These are phyloP conservation scores for Aspergillus tubingensis DNA, from an alignment of 2,329 filamentous ascomycete species.

Conservation along the genomic window DNA sequence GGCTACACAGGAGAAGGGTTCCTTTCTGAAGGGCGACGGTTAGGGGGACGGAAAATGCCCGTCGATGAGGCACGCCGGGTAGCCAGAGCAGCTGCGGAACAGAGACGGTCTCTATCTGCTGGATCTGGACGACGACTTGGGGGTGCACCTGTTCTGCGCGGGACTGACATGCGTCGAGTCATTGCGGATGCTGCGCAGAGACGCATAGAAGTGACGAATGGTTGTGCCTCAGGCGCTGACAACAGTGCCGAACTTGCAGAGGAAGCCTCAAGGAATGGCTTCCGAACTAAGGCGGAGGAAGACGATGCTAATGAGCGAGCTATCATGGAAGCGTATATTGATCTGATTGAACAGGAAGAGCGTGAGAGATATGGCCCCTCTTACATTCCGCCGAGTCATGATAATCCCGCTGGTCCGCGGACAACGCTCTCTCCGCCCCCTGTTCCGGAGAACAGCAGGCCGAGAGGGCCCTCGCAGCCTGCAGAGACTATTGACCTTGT, in stretches of 20 bases:
- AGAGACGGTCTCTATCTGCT: conserved; percentile 59
- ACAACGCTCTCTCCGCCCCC: conserved; percentile 43
- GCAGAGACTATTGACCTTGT: conserved; percentile 20
- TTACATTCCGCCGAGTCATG: conserved; percentile 55
- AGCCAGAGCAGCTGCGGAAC: conserved; percentile 73
- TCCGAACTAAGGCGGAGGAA: conserved; percentile 80
- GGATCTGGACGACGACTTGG: conserved; percentile 74
- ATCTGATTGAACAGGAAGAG: conserved; percentile 81
- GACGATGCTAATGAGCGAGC: conserved; percentile 86
- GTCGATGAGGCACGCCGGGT: conserved; percentile 72
- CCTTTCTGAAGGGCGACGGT: conserved; percentile 69
- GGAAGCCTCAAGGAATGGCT: conserved; percentile 70
- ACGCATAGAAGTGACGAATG: conserved; percentile 66
- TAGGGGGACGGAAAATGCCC: conserved; percentile 69
- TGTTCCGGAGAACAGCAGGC: conserved; percentile 28
- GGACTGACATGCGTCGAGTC: conserved; percentile 69
- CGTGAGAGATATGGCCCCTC: conserved; percentile 59
- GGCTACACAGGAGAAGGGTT: conserved; percentile 93
- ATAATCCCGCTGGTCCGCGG: conserved; percentile 54
- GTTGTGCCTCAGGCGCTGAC: conserved; percentile 73
- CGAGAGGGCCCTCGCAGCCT: conserved; percentile 21
- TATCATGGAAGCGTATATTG: conserved; percentile 81
- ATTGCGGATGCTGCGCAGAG: conserved; percentile 72
- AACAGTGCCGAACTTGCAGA: conserved; percentile 67
- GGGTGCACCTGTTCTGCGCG: conserved; percentile 58